Evolutionary conservation across 768 basidiomycete species (phyloP).

Genomic region (Boletellus ananas): DNA sequence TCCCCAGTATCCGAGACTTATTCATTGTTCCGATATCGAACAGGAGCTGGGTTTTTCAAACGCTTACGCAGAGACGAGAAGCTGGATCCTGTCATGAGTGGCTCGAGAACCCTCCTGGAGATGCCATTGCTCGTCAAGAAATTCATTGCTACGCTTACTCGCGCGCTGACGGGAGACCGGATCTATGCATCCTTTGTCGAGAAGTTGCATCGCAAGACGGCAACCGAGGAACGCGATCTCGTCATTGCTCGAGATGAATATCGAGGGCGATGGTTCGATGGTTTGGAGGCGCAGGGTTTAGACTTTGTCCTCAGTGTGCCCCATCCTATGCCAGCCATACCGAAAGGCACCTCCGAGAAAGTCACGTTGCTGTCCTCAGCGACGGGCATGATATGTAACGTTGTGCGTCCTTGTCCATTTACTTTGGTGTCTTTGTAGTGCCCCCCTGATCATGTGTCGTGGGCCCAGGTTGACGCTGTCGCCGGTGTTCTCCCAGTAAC

Average conservation of each 20-base stretch:
- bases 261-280: slow-evolving; percentile 34
- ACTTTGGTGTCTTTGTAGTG: not conserved
- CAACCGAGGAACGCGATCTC: slow-evolving; percentile 26
- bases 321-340: slow-evolving; percentile 39
- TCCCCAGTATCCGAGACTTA: not conserved
- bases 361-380: slow-evolving; percentile 33
- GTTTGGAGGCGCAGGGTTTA: slow-evolving; percentile 35
- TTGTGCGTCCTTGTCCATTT: slow-evolving; percentile 30
- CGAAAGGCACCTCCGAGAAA: slow-evolving; percentile 32
- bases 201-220: slow-evolving; percentile 33
- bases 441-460: not conserved
- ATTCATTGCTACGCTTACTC: slow-evolving; percentile 39
- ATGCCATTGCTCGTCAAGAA: slow-evolving; percentile 38
- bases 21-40: not conserved
- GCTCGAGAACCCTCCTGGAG: slow-evolving; percentile 20
- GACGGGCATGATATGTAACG: slow-evolving; percentile 41
- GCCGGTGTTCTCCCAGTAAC: slow-evolving; percentile 62
- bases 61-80: slow-evolving; percentile 34
- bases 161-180: slow-evolving; percentile 27
- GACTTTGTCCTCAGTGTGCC: slow-evolving; percentile 41
- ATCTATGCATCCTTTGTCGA: slow-evolving; percentile 29
- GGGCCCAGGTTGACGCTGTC: slow-evolving; percentile 46
- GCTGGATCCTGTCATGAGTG: slow-evolving; percentile 30
- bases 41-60: slow-evolving; percentile 44
- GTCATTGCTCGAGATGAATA: slow-evolving; percentile 27